These are phyloP conservation scores for Lachnellula arida DNA, from an alignment of 2,329 filamentous ascomycete species.

Conservation along the genomic window DNA sequence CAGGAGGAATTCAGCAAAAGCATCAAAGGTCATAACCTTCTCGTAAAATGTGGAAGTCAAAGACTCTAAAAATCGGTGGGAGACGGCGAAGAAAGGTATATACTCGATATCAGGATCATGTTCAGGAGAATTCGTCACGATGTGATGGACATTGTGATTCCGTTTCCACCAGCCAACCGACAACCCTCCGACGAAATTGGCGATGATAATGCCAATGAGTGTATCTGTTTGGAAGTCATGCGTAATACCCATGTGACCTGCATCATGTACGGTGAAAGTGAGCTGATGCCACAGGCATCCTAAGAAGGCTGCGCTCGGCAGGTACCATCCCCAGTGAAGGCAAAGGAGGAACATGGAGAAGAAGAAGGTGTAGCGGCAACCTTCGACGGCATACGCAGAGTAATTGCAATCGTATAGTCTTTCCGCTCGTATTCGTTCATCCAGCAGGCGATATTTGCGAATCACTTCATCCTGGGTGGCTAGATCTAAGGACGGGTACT, in stretches of 20 bases:
- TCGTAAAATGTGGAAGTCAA: conserved; percentile 81
- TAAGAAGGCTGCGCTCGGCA: conserved; percentile 65
- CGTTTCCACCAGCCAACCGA: conserved; percentile 97
- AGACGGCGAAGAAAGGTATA: conserved; percentile 83
- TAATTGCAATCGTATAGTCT: conserved; percentile 85
- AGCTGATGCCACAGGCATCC: conserved; percentile 92
- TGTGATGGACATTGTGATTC: conserved; percentile 94
- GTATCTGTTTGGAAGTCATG: conserved; percentile 82
- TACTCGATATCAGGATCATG: conserved; percentile 95
- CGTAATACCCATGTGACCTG: conserved; percentile 95
- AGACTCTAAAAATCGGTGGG: conserved; percentile 70
- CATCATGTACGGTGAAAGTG: conserved; percentile 90
- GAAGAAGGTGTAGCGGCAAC: conserved; percentile 65
- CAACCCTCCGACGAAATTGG: conserved; percentile 82
- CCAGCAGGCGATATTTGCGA: conserved; percentile 73
- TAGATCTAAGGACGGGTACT: conserved; percentile 74
- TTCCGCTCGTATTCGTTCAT: conserved; percentile 65
- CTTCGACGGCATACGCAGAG: conserved; percentile 70
- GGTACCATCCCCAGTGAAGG: conserved; percentile 62
- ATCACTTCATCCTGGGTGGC: conserved; percentile 72
- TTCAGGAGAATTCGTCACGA: conserved; percentile 91
- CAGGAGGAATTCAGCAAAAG: conserved; percentile 63
- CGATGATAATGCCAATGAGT: conserved; percentile 82
- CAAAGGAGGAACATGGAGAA: conserved; percentile 57
- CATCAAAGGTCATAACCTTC: conserved; percentile 72